Evolutionary conservation across 176 grass and related monocot genomes (phyloP).

Genomic region (Leersia perrieri): DNA sequence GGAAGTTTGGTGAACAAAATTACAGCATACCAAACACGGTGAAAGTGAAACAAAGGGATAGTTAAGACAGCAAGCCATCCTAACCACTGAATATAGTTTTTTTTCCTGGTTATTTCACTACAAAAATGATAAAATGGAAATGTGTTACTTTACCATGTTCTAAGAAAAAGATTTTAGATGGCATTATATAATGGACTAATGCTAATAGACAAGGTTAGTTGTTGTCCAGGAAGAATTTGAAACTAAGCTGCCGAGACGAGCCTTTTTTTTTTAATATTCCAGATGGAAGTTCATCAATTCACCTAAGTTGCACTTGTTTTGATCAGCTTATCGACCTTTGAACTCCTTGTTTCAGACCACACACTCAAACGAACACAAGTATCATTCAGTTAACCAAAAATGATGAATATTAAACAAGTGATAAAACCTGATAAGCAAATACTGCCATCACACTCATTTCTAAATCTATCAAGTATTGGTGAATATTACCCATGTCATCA

Average conservation of each 20-base stretch:
- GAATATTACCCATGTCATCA: not conserved
- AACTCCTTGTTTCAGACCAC: slow-evolving; percentile 3
- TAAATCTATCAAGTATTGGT: not conserved
- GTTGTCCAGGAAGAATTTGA: not conserved
- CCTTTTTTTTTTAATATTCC: slow-evolving; percentile 6
- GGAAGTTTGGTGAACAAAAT: slow-evolving; percentile 31
- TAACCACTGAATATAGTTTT: slow-evolving; percentile 19
- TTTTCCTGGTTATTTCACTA: not conserved
- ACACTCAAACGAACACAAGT: slow-evolving; percentile 6
- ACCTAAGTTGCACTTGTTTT: not conserved
- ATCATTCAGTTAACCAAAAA: slow-evolving; percentile 12
- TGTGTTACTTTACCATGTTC: not conserved
- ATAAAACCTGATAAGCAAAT: not conserved
- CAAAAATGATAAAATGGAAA: not conserved
- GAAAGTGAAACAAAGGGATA: slow-evolving; percentile 3
- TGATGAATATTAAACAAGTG: not conserved
- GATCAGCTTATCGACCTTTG: slow-evolving; percentile 7
- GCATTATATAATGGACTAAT: not conserved
- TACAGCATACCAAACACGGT: not conserved
- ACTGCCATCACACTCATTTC: not conserved
- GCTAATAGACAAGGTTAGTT: not conserved
- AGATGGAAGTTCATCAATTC: slow-evolving; percentile 29
- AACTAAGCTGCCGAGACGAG: not conserved
- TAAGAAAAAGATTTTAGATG: not conserved
- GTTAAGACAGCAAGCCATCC: slow-evolving; percentile 14